These are phyloP conservation scores for Xerocomus amazonicus DNA, from an alignment of 1,284 basidiomycete genomes.

Conservation along the genomic window DNA sequence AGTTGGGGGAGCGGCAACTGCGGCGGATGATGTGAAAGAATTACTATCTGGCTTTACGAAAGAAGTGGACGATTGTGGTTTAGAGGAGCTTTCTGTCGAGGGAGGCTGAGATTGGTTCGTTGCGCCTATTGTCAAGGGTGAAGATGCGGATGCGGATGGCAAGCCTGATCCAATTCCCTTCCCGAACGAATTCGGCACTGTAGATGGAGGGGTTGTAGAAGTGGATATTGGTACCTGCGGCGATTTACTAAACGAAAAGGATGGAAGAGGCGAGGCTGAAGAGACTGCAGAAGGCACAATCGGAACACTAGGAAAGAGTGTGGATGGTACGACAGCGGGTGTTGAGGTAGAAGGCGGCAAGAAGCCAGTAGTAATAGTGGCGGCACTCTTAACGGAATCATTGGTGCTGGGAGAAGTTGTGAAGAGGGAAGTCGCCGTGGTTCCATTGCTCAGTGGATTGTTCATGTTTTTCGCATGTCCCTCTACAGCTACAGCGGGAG, in stretches of 20 bases:
- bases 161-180: slow-evolving; percentile 10
- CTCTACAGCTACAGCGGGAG: slow-evolving; percentile 13
- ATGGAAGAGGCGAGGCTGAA: slow-evolving; percentile 6
- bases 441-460: slow-evolving; percentile 15
- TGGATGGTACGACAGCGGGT: slow-evolving; percentile 6
- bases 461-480: slow-evolving; percentile 1
- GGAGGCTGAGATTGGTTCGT: slow-evolving; percentile 9
- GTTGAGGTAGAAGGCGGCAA: slow-evolving; percentile 12
- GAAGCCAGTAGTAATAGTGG: slow-evolving; percentile 13
- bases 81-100: slow-evolving; percentile 7
- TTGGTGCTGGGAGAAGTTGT: slow-evolving; percentile 8
- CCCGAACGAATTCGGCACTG: slow-evolving; percentile 26
- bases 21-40: slow-evolving; percentile 1
- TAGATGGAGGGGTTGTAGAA: slow-evolving; percentile 14
- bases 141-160: slow-evolving; percentile 1
- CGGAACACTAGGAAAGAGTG: slow-evolving; percentile 5
- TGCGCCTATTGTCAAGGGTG: slow-evolving; percentile 4
- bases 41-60: slow-evolving; percentile 14
- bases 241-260: slow-evolving; percentile 19
- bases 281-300: slow-evolving; percentile 1
- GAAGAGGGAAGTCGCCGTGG: slow-evolving; percentile 8
- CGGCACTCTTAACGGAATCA: slow-evolving; percentile 11
- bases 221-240: slow-evolving; percentile 11
- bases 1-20: not conserved
- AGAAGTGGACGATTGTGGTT: slow-evolving; percentile 14